Base-by-base conservation (phyloP, 2,329 filamentous ascomycete species). In the Fusarium mangiferae region DNA sequence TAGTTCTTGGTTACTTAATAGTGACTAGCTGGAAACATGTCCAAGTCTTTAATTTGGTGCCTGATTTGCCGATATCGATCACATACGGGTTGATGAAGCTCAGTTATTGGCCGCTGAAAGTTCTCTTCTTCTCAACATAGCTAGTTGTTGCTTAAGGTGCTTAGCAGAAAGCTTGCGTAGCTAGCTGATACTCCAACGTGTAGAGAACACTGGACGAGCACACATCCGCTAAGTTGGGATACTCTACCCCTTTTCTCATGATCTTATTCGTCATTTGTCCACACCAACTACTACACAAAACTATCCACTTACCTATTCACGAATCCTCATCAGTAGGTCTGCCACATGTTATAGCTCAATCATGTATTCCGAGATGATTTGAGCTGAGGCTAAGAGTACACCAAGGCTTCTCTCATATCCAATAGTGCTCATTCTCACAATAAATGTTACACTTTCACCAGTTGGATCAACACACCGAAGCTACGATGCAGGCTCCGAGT, bases 21-120 rank as follows among this genome's bases (percentile, higher is more conserved):
- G 15, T 33, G 15, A 1, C 46, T 15, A 49, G 22, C 6, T 33
- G 20, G n/a, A 33, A 33, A 12, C 8, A 7, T 0, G 7, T 14
- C 24, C 7, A 20, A 13, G 0, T 17, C 15, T 49, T 14, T 33
- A 11, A 20, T 17, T 4, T 52, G 17, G 5, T 13, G 6, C 3
- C 9, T 35, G 30, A 2, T 22, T 28, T 38, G 18, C 1, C 24
- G 22, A 22, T 5, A 0, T n/a, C 15, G 10, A 14, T 7, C 6
- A 4, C 15, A 26, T 5, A 15, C 14, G 8, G 6, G 33, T 9
- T 39, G 35, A 17, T 11, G 12, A 35, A 51, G 17, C 7, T 10
- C 20, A 24, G 14, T n/a, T 3, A 22, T 2, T 22, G 36, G 5
- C 3, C n/a, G 11, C 15, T 18, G 12, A 6, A 24, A 4, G 6